Base-by-base conservation (phyloP, 164 flowering plant species). In the Annona cherimola region DNA sequence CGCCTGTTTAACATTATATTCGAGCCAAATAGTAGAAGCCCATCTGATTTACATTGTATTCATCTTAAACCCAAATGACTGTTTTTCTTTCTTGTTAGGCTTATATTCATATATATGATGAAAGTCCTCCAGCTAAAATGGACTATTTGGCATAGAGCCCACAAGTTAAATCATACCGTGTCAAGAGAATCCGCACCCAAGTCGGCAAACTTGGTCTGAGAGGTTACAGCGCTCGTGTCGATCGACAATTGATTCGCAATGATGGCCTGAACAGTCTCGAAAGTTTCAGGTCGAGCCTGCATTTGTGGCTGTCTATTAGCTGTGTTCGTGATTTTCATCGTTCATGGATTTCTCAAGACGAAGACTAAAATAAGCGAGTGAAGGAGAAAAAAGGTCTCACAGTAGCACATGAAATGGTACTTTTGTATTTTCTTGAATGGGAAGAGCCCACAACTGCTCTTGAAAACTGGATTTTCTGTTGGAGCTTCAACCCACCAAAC, bases 141-240 rank as follows among this genome's bases (percentile, higher is more conserved):
- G 35, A 26, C 35, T 26, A 26, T 26, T 26, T 26, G 35, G 35
- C 35, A 26, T 26, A 26, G 35, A 26, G 35, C 35, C 35, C 35
- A 26, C 35, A 1, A 26, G 35, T 26, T 26, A 26, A 4, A 40
- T 57, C 62, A 45, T 78, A 86, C 86, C n/a, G 85, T 85, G 84
- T 86, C 87, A 5, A 84, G 83, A 5, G 86, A 84, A 76, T 84
- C 88, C 41, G 89, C 92, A 67, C 87, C 90, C 81, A 86, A 71
- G 64, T 86, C 92, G 2, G 80, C 80, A 70, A 88, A 88, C 75
- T 88, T 88, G 71, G 89, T 86, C 60, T 76, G 59, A 42, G 90
- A 85, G 43, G 80, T 68, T 63, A 88, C 85, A 0, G 78, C 65
- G 72, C 80, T 76, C 66, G 76, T 83, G 8, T 86, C 89, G 40